Percentiles rank a stretch among this genome's conserved stretches.
Conservation (phyloP, 108 stramenopile species). For the Aurantiochytrium sp. region DNA sequence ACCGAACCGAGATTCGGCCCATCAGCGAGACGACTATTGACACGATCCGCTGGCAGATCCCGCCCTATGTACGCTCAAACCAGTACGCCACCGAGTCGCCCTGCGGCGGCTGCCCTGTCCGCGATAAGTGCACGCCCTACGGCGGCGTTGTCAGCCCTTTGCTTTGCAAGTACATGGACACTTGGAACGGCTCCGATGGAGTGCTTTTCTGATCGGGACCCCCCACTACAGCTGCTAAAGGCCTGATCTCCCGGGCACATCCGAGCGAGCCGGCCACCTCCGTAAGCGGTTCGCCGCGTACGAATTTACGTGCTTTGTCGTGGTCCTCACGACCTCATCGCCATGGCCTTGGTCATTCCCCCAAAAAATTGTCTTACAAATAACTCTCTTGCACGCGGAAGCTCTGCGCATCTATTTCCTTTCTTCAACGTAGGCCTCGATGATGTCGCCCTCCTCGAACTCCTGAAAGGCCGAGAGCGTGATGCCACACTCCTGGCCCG, state of each 20-base stretch:
- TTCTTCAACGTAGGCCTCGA: slow-evolving; percentile 39
- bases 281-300: too few species aligned
- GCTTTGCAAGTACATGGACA: slow-evolving; percentile 28
- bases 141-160: background rate
- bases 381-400: too few species aligned
- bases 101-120: background rate
- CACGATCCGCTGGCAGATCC: background rate
- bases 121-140: background rate
- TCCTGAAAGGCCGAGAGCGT: slow-evolving; percentile 40
- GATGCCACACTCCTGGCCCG: slow-evolving; percentile 56
- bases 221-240: too few species aligned
- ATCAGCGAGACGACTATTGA: background rate
- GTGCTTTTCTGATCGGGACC: background rate
- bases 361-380: too few species aligned
- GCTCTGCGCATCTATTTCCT: too few species aligned
- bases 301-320: too few species aligned
- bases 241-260: too few species aligned
- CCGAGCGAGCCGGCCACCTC: too few species aligned
- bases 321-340: too few species aligned
- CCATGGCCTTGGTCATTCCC: too few species aligned
- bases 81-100: background rate
- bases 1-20: background rate
- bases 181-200: slow-evolving; percentile 5
- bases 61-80: background rate
- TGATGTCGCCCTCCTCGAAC: slow-evolving; percentile 46